Base-by-base conservation (phyloP, 2,329 filamentous ascomycete species). In the Zymoseptoria brevis region DNA sequence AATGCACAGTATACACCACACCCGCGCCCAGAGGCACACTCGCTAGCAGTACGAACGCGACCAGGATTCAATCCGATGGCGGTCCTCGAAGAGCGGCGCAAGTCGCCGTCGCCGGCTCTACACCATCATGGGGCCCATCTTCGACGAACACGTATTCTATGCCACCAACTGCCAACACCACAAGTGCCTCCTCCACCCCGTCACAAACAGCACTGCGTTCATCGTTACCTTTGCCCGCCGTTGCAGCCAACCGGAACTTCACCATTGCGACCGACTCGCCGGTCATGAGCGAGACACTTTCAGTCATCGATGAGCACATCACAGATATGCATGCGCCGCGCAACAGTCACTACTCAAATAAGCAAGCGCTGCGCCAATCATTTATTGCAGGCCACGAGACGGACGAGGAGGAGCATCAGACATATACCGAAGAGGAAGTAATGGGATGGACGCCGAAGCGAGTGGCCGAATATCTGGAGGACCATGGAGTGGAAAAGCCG, bases 231-330 rank as follows among this genome's bases (percentile, higher is more conserved):
- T 54, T 57, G 19, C 56, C 58, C 35, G 50, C 61, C 11, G 24
- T 62, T 9, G 54, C 55, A 4, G 50, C 54, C 49, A 58, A 35
- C 9, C 58, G 62, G 19, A 60, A 51, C 22, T 61, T 61, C 54
- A 60, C 60, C 57, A 65, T 69, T 57, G 64, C 63, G 30, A 64
- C 62, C 9, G 68, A 69, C 61, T 72, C 69, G n/a, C 88, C 89
- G 9, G 92, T 96, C 54, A 88, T 97, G 79, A 91, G 92, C 72
- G 92, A 97, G 73, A 96, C 93, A 0, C 77, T 97, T 55, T 96
- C 91, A 69, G 93, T 97, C 60, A 97, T 97, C 68, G 88, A 97
- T 73, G 93, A 97, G 75, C 93, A 96, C 72, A 96, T 97, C 67
- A 96, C 90, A 50, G 89, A 96, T 72, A 83, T 97, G 76, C 82